A percentile compares a stretch with the other conserved stretches of the same genome.
Conservation (phyloP, 2,329 filamentous ascomycete species). For the Ambrosiella beaveri region DNA sequence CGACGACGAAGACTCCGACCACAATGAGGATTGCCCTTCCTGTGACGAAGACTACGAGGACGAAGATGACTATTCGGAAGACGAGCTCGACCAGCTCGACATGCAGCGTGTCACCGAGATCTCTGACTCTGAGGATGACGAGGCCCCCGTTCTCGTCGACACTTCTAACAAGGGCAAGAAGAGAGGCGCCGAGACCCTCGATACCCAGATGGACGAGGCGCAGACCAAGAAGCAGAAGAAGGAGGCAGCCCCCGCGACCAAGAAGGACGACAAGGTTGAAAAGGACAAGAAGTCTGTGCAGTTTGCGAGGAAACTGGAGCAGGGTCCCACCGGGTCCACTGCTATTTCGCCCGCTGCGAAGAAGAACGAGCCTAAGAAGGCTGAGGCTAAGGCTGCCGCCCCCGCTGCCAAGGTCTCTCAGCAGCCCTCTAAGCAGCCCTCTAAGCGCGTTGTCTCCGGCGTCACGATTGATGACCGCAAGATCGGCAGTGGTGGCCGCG, state of each 20-base stretch:
- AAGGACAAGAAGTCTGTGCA: conserved; percentile 79
- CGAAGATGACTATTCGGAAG: conserved; percentile 57
- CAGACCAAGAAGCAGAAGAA: conserved; percentile 97
- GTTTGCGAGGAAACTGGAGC: conserved; percentile 97
- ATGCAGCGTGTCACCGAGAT: conserved; percentile 74
- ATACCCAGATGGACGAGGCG: conserved; percentile 63
- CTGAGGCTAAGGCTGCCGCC: conserved; percentile 91
- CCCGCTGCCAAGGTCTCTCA: conserved; percentile 22
- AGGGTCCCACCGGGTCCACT: conserved; percentile 68
- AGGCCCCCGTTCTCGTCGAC: conserved; percentile 42
- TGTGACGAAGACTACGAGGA: conserved; percentile 21
- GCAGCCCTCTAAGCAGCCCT: too few relatives aligned
- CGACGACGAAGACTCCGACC: conserved; percentile 44
- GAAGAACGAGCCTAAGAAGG: conserved; percentile 72
- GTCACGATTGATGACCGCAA: conserved; percentile 95
- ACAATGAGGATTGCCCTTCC: conserved; percentile 32
- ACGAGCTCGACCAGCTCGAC: conserved; percentile 61
- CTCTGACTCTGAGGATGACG: conserved; percentile 59
- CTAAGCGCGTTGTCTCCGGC: conserved; percentile 67
- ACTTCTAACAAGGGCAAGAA: conserved; percentile 63
- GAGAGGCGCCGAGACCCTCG: conserved; percentile 66
- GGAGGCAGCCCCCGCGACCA: conserved; percentile 61
- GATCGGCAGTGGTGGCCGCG: conserved; percentile 63
- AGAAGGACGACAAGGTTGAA: conserved; percentile 31
- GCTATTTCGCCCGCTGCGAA: conserved; percentile 21